phyloP scores from a whole-genome alignment of 306 rosid genomes.

The Calophaca sinica region DNA sequence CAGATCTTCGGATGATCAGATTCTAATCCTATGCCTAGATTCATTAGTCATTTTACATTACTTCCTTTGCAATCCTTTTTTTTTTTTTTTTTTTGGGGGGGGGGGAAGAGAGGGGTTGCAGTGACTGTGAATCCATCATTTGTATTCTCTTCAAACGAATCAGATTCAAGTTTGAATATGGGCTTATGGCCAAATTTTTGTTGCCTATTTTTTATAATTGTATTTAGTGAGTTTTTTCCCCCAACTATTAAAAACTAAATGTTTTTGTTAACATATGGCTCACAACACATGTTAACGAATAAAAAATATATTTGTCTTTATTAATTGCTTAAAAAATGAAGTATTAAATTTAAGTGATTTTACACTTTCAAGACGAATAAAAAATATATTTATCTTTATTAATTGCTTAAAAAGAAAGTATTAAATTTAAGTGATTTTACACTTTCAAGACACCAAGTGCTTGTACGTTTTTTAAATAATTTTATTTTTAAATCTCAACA shows the following conservation, averaged over 20 bases:
- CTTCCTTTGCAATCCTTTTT: not conserved
- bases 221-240: not conserved
- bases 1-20: not conserved
- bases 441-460: conserved; percentile 4
- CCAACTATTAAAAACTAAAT: not conserved
- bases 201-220: conserved; percentile 1
- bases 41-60: not conserved
- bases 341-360: conserved; percentile 10
- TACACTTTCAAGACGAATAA: not conserved
- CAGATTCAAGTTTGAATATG: not conserved
- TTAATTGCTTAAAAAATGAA: not conserved
- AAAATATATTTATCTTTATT: not conserved
- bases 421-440: conserved; percentile 5
- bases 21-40: not conserved
- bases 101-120: not conserved
- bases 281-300: not conserved
- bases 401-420: not conserved
- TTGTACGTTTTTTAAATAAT: not conserved
- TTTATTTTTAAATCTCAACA: conserved; percentile 1
- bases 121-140: not conserved
- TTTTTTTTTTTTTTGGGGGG: not conserved
- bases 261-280: conserved; percentile 9
- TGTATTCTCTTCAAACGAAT: not conserved
- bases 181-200: not conserved
- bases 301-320: not conserved